Percentiles rank a stretch among this genome's conserved stretches.
Conservation (phyloP, 805 yeast species). For the Yamadazyma ubonensis region DNA sequence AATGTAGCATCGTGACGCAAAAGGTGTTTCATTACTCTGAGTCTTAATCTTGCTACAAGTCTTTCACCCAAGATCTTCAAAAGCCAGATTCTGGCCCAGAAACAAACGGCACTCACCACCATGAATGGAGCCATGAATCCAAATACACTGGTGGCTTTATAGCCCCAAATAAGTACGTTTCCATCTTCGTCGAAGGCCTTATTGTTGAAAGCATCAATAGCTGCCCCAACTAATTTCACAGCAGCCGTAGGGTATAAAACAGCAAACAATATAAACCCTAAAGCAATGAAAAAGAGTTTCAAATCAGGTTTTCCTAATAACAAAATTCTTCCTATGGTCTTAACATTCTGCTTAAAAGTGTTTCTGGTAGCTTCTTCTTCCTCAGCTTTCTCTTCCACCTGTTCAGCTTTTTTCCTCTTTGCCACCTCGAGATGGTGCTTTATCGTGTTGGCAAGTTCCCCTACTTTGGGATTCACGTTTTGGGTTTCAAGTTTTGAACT, state of each 20-base stretch:
- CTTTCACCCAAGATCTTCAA: constrained; percentile 42
- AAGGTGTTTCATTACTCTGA: constrained; percentile 41
- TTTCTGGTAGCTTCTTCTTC: constrained; percentile 26
- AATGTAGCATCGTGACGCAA: constrained; percentile 43
- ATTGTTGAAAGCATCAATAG: constrained; percentile 42
- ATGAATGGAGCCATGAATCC: constrained; percentile 45
- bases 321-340: constrained; percentile 38
- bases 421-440: constrained; percentile 31
- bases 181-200: constrained; percentile 38
- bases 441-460: constrained; percentile 17
- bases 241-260: constrained; percentile 45
- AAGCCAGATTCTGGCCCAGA: constrained; percentile 49
- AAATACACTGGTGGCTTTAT: constrained; percentile 41
- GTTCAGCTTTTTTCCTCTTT: constrained; percentile 23
- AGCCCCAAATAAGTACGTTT: constrained; percentile 43
- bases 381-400: constrained; percentile 36
- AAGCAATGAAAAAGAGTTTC: constrained; percentile 36
- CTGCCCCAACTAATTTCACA: constrained; percentile 43
- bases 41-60: constrained; percentile 42
- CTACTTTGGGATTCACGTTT: not conserved
- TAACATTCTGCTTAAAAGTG: constrained; percentile 32
- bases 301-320: constrained; percentile 40
- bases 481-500: too few species aligned
- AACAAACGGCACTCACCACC: constrained; percentile 42
- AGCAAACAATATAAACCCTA: constrained; percentile 43